Base-by-base conservation (phyloP, 352 stramenopile species). In the Phytophthora quininea region DNA sequence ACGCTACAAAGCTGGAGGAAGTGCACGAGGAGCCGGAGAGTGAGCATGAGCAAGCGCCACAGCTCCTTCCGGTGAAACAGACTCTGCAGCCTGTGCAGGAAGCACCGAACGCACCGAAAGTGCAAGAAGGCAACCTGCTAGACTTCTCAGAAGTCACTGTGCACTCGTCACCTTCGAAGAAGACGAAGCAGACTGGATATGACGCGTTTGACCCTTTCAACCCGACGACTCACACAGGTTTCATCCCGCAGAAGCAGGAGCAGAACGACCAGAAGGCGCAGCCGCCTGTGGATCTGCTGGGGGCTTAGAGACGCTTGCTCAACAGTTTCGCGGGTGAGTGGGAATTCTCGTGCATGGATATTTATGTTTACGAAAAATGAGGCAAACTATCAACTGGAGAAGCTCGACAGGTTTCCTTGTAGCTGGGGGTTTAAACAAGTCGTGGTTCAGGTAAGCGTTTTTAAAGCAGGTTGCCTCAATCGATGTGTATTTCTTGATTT, bases 131-230 rank as follows among this genome's bases (percentile, higher is more conserved):
- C 14, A 89, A 90, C 43, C 42, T 93, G 5, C 77, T 91, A 24
- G 82, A 93, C 32, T 93, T 92, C 48, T 87, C 76, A 0, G 82
- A 91, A 37, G 81, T 86, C 30, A 67, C 73, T 5, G 66, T 89
- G 29, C 73, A 81, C 63, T 67, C 75, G n/a, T 90, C 80, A 9
- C 74, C 77, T 7, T 73, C 56, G 12, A 51, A 69, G 9, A 58
- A 73, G 42, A 32, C 47, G 1, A 49, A 70, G 31, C 40, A 57
- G 19, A 64, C 43, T 37, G 50, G 59, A 15, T 73, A 76, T 6
- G 67, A 64, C 7, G 67, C 58, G 2, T 86, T 88, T 50, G 77
- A 86, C 46, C 72, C 79, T 32, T 88, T 88, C 38, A 72, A 84
- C 24, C 61, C 71, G 30, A 51, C 56, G 7, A 74, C 62, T 11